These are phyloP conservation scores for Aotearoamyces nothofagi DNA, from an alignment of 2,329 filamentous ascomycete genomes.

Conservation along the genomic window DNA sequence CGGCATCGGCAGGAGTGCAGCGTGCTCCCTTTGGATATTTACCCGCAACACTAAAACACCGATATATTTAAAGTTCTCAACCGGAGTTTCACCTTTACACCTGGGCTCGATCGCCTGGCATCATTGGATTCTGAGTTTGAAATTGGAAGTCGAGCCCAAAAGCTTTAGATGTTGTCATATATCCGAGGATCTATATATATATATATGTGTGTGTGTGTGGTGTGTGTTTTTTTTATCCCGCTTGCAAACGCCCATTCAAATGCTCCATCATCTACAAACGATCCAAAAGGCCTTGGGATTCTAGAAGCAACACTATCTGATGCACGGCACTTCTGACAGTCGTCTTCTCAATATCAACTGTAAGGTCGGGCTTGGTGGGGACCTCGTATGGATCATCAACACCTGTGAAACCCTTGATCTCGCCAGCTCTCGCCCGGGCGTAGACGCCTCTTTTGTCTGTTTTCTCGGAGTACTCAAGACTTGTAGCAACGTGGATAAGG, in stretches of 20 bases:
- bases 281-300: conserved; percentile 80
- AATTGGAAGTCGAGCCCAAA: too few relatives aligned
- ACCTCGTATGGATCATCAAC: conserved; percentile 94
- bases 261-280: too few relatives aligned
- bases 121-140: too few relatives aligned
- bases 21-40: too few relatives aligned
- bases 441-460: conserved; percentile 91
- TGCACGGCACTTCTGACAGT: conserved; percentile 87
- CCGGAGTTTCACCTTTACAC: too few relatives aligned
- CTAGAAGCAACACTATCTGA: conserved; percentile 86
- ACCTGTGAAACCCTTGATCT: conserved; percentile 97
- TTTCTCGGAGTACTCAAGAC: conserved; percentile 85
- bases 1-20: too few relatives aligned
- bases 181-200: neutral
- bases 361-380: conserved; percentile 67
- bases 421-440: conserved; percentile 63
- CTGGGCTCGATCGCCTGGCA: too few relatives aligned
- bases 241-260: too few relatives aligned
- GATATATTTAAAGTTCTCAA: too few relatives aligned
- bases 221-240: neutral
- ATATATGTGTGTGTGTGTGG: neutral
- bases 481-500: conserved; percentile 87
- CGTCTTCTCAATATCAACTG: conserved; percentile 74
- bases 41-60: too few relatives aligned
- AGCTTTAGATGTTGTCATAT: too few relatives aligned